Evolutionary conservation across 192 early-diverging fungal species (phyloP).

Genomic region (Chytriomyces sp.): DNA sequence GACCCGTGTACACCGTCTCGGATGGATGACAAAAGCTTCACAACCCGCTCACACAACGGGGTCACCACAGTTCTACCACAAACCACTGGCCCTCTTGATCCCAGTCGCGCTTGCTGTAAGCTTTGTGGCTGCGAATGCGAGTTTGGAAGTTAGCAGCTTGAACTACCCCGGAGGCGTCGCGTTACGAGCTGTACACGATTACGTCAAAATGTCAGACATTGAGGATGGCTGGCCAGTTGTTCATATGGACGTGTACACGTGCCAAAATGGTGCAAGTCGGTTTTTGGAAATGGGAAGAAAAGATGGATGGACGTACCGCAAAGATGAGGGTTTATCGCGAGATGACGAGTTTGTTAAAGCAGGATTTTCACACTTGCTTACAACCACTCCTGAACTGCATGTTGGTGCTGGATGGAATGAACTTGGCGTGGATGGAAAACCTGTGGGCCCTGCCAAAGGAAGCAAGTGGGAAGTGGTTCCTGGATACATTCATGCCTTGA

Average conservation of each 20-base stretch:
- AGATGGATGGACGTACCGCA: constrained; percentile 30
- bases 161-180: constrained; percentile 95
- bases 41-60: background rate
- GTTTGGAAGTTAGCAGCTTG: constrained; percentile 57
- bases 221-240: constrained; percentile 6
- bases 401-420: constrained; percentile 11
- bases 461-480: constrained; percentile 11
- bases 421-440: background rate
- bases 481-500: constrained; percentile 20
- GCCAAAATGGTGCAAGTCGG: constrained; percentile 22
- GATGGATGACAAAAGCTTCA: constrained; percentile 22
- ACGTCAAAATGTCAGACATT: background rate
- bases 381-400: constrained; percentile 30
- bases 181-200: constrained; percentile 63
- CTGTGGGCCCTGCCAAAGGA: background rate
- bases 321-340: constrained; percentile 22
- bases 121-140: constrained; percentile 14
- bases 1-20: constrained; percentile 36
- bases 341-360: constrained; percentile 11
- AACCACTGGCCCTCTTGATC: constrained; percentile 6
- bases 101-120: background rate
- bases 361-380: constrained; percentile 36
- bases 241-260: constrained; percentile 33
- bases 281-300: constrained; percentile 17
- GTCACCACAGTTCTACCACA: background rate